These are phyloP conservation scores for Plasmodium yoelii DNA, from an alignment of 169 alveolate species.

Conservation along the genomic window DNA sequence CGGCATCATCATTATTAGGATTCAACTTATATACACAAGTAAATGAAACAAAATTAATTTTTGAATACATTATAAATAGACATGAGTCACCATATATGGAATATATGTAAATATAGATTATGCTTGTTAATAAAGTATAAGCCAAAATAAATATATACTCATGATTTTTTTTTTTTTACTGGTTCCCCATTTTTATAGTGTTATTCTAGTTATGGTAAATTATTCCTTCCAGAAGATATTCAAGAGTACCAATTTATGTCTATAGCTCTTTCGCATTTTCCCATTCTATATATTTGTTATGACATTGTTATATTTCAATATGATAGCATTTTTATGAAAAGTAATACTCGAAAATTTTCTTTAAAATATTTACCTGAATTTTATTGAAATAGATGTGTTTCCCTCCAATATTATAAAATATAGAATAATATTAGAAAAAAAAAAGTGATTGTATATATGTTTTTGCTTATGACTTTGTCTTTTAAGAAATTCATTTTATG, in stretches of 20 bases:
- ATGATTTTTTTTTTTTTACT: constrained; percentile 1
- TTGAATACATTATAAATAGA: no score
- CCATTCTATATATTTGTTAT: constrained; percentile 68
- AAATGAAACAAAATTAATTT: constrained; percentile 3
- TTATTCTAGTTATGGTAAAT: constrained; percentile 47
- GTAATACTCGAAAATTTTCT: constrained; percentile 16
- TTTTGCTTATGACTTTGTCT: neutral
- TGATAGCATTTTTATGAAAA: constrained; percentile 72
- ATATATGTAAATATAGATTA: neutral
- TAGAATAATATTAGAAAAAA: no score
- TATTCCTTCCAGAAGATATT: constrained; percentile 57
- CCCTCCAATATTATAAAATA: neutral
- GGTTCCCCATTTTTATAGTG: constrained; percentile 25
- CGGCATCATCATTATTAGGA: constrained; percentile 61
- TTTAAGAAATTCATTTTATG: neutral
- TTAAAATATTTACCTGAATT: neutral
- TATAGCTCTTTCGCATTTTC: constrained; percentile 70
- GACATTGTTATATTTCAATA: constrained; percentile 71
- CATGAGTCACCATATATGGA: neutral
- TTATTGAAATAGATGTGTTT: neutral
- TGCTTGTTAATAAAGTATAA: neutral
- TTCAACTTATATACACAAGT: constrained; percentile 70
- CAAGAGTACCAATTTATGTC: constrained; percentile 75
- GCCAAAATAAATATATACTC: constrained; percentile 1
- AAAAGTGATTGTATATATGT: neutral